Base-by-base conservation (phyloP, 2,329 filamentous ascomycete species). In the Epichloe aotearoae region DNA sequence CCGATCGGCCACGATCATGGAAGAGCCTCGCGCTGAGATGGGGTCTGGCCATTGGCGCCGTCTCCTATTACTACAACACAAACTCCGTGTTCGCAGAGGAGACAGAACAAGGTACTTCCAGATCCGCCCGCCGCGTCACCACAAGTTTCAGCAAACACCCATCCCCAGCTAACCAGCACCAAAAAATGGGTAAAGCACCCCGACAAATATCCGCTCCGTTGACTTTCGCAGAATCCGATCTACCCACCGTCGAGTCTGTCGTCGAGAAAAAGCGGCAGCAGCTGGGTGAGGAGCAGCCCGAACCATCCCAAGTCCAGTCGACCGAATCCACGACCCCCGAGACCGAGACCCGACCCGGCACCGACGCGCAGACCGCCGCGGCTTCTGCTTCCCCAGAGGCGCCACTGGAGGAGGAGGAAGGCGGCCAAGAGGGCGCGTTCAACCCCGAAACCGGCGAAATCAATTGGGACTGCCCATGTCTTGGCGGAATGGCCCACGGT, bases 371-470 rank as follows among this genome's bases (percentile, higher is more conserved):
- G 44, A 56, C 37, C 43, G 57, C 58, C 4, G 54, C 43, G 20
- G 57, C 54, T 26, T 20, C 20, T 54, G 65, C 65, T 30, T 72
- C 75, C 2, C 71, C 74, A 6, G 72, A 71, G 52, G 74, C 68
- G 0, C 71, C 93, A 7, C 26, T 10, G 1, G 26, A 26, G 23
- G 23, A 26, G 66, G 80, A 88, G 53, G 89, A 96, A 67, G 89
- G 88, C 5, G 79, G 73, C 54, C 83, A 91, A 64, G 83, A 97
- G 69, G 93, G 88, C 51, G 93, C 93, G 1, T 98, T 97, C 73
- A 95, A 98, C 69, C 89, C 90, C 3, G 93, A 97, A 73, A 98
- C 93, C 10, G 93, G 93, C 59, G 93, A 98, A 77, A 98, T 98
- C 71, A 98, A 98, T 76, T 98, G 93, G 93, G 93, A 97, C 66